These are phyloP conservation scores for Leccinellum albellum DNA, from an alignment of 768 basidiomycete species.

Conservation along the genomic window DNA sequence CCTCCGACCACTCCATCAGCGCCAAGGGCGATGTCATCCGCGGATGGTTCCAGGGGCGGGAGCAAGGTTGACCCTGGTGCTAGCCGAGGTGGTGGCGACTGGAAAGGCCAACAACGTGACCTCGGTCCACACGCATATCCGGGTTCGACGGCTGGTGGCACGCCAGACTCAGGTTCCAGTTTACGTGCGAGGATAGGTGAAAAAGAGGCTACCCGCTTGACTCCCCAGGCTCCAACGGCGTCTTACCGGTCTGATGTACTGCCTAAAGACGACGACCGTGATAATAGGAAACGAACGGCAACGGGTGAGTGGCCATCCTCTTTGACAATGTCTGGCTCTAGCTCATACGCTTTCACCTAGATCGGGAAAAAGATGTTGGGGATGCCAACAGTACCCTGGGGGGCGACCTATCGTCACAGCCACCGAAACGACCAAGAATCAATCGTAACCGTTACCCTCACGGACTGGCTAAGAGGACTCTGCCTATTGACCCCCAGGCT, in stretches of 20 bases:
- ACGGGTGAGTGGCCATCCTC: constrained; percentile 47
- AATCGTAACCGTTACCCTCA: constrained; percentile 51
- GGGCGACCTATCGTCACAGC: constrained; percentile 37
- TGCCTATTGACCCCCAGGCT: constrained; percentile 61
- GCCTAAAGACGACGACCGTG: constrained; percentile 61
- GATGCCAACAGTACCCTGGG: constrained; percentile 35
- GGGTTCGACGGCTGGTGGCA: constrained; percentile 15
- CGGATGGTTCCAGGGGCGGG: constrained; percentile 37
- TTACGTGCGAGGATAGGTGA: constrained; percentile 60
- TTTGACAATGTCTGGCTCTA: neutral
- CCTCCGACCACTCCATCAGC: constrained; percentile 64
- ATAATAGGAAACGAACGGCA: constrained; percentile 62
- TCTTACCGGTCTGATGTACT: constrained; percentile 44
- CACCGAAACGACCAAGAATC: constrained; percentile 60
- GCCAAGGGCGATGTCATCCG: constrained; percentile 65
- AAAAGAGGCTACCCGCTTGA: constrained; percentile 44
- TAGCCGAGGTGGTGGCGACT: constrained; percentile 45
- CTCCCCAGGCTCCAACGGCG: constrained; percentile 38
- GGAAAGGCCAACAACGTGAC: constrained; percentile 42
- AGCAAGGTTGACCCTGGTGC: constrained; percentile 38
- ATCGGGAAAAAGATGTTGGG: constrained; percentile 58
- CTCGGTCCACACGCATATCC: constrained; percentile 25
- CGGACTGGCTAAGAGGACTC: constrained; percentile 53
- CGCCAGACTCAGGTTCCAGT: constrained; percentile 32
- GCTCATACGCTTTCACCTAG: constrained; percentile 31